Percentiles rank a stretch among this genome's conserved stretches.
Evolutionary conservation across 129 eudicot species (phyloP).

Genomic region (Pittosporum tobira): DNA sequence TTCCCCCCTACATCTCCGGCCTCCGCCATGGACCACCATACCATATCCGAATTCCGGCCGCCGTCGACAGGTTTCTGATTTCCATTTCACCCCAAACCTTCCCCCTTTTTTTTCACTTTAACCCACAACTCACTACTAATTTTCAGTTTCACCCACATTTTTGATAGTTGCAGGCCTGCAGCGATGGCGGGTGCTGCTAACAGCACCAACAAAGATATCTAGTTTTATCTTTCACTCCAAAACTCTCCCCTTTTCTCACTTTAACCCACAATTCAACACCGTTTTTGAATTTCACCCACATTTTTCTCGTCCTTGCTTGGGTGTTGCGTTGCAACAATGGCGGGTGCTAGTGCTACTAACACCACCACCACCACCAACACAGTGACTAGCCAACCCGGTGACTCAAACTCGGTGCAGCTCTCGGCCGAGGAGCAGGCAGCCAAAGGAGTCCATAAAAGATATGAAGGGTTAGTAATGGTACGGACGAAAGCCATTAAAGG

Average conservation of each 20-base stretch:
- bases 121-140: constrained; percentile 10
- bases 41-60: constrained; percentile 18
- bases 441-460: constrained; percentile 65
- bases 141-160: constrained; percentile 15
- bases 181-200: neutral
- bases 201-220: neutral
- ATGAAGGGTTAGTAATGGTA: constrained; percentile 72
- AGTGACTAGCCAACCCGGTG: constrained; percentile 11
- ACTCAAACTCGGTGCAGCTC: constrained; percentile 7
- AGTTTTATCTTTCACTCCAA: neutral
- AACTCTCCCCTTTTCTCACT: neutral
- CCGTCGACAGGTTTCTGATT: no score
- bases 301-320: neutral
- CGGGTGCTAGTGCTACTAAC: constrained; percentile 25
- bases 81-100: no score
- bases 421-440: constrained; percentile 53
- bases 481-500: constrained; percentile 83
- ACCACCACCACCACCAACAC: constrained; percentile 25
- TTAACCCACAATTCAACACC: neutral
- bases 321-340: constrained; percentile 38
- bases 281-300: neutral
- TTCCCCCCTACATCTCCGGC: constrained; percentile 23
- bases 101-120: constrained; percentile 11
- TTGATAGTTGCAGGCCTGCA: neutral
- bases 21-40: constrained; percentile 42